Conservation (phyloP, 31 red algal genomes). For the Porphyra umbilicalis region DNA sequence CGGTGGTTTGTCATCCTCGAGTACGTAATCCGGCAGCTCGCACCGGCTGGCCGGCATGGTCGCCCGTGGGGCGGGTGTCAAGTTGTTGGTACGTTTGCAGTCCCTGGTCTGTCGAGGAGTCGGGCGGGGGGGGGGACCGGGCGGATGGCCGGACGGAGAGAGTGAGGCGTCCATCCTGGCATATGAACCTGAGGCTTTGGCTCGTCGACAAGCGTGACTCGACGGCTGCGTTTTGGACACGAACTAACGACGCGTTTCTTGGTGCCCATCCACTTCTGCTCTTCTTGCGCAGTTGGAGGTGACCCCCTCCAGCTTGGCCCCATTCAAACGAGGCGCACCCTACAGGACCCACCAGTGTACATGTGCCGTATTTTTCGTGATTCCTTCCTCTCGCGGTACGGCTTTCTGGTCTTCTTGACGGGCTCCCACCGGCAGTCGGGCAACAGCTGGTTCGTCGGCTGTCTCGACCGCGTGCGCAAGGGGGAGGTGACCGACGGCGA, state of each 20-base stretch:
- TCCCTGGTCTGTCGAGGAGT: background rate
- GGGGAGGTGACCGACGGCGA: background rate
- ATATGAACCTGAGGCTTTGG: too few relatives aligned
- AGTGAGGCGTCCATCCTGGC: too few relatives aligned
- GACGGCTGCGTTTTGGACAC: too few relatives aligned
- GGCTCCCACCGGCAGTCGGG: background rate
- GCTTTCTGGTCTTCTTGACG: background rate
- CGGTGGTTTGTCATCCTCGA: background rate
- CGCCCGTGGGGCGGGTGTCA: background rate
- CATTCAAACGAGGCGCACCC: background rate
- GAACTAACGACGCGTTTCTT: too few relatives aligned
- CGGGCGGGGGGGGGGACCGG: too few relatives aligned
- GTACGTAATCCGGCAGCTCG: background rate
- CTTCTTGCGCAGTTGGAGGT: background rate
- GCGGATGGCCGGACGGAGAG: too few relatives aligned
- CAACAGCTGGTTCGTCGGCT: background rate
- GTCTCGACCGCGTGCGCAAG: background rate
- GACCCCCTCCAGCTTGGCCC: background rate
- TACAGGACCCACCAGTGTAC: background rate
- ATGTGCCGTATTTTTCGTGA: background rate
- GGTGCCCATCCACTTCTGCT: too few relatives aligned
- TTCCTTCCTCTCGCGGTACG: background rate
- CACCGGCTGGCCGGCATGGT: background rate
- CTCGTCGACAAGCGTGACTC: too few relatives aligned
- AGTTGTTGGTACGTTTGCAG: background rate